Evolutionary conservation across 768 basidiomycete species (phyloP).

Genomic region (Pholiota conissans): DNA sequence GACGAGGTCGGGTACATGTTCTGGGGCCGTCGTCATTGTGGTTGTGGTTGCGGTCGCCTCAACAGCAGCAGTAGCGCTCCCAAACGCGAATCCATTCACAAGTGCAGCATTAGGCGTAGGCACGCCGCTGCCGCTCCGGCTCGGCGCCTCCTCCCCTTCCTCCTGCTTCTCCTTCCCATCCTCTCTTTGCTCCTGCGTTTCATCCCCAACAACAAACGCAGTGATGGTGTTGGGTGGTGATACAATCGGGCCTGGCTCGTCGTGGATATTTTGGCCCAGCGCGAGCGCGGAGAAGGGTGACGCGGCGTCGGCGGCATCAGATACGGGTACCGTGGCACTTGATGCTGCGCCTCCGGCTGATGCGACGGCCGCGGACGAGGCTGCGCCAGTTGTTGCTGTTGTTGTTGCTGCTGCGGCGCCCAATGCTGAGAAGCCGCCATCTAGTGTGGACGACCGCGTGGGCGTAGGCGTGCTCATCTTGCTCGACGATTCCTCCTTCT

Average conservation of each 20-base stretch:
- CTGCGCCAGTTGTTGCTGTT: neutral
- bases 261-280: neutral
- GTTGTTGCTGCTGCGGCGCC: neutral
- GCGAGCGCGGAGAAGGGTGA: neutral
- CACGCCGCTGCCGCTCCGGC: neutral
- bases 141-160: neutral
- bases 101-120: neutral
- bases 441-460: conserved; percentile 15
- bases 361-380: conserved; percentile 1
- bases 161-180: neutral
- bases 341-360: neutral
- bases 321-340: neutral
- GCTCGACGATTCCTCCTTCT: conserved; percentile 11
- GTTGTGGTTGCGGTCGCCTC: too few relatives aligned
- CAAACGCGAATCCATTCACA: conserved; percentile 1
- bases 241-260: conserved; percentile 1
- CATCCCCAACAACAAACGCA: neutral
- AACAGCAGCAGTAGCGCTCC: too few relatives aligned
- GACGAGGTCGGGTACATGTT: conserved; percentile 16
- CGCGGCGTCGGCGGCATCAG: neutral
- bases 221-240: neutral
- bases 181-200: neutral
- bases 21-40: neutral
- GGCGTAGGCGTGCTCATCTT: conserved; percentile 21
- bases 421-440: neutral